phyloP scores from a whole-genome alignment of 805 yeast genomes.

The Candida ficus region DNA sequence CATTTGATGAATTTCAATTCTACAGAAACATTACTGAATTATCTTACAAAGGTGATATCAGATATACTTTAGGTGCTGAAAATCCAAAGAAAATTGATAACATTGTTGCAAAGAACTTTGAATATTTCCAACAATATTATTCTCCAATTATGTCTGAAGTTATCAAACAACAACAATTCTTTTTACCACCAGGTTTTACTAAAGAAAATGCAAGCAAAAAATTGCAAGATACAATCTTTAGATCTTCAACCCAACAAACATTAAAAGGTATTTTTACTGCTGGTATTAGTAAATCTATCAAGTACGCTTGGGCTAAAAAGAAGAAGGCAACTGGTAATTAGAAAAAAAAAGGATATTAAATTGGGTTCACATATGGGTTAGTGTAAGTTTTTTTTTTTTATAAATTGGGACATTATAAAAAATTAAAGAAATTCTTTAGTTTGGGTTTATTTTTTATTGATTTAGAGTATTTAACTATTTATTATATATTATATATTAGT shows the following conservation, averaged over 20 bases:
- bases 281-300: constrained; percentile 64
- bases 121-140: constrained; percentile 66
- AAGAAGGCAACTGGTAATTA: constrained; percentile 29
- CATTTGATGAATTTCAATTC: constrained; percentile 56
- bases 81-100: constrained; percentile 84
- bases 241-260: constrained; percentile 72
- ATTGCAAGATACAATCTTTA: constrained; percentile 52
- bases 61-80: constrained; percentile 84
- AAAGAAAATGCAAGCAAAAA: constrained; percentile 29
- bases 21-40: constrained; percentile 73
- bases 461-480: neutral
- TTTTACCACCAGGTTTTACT: constrained; percentile 35
- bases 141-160: constrained; percentile 47
- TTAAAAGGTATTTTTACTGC: constrained; percentile 85
- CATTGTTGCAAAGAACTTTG: constrained; percentile 74
- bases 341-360: too few relatives aligned
- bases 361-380: too few relatives aligned
- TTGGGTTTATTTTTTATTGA: neutral
- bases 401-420: too few relatives aligned
- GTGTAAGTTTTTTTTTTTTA: too few relatives aligned
- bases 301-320: constrained; percentile 72
- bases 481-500: constrained; percentile 18
- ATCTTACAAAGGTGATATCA: constrained; percentile 86
- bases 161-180: constrained; percentile 26
- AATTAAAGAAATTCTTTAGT: neutral